phyloP scores from a whole-genome alignment of 257 asterid species.

The Apocynum venetum region DNA sequence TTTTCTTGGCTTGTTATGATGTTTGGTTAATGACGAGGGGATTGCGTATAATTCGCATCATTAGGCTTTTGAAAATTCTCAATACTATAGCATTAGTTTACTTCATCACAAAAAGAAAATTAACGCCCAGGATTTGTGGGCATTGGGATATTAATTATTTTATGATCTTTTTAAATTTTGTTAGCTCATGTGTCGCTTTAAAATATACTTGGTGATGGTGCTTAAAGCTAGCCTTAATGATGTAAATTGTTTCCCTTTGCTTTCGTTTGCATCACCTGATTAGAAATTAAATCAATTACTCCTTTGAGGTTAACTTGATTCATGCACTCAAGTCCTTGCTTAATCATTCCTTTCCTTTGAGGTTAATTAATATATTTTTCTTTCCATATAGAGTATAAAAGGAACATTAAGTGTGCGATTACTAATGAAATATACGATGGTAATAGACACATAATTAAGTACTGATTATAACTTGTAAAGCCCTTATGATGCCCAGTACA shows the following conservation, averaged over 20 bases:
- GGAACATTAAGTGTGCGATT: too few relatives aligned
- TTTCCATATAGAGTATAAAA: too few relatives aligned
- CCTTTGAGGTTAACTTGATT: not conserved
- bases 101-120: not conserved
- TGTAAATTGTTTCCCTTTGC: not conserved
- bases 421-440: not conserved
- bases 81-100: too few relatives aligned
- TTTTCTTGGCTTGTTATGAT: constrained; percentile 14
- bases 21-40: constrained; percentile 26
- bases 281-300: not conserved
- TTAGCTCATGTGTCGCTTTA: constrained; percentile 38
- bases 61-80: constrained; percentile 5
- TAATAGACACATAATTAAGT: not conserved
- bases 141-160: not conserved
- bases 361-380: not conserved
- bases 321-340: not conserved
- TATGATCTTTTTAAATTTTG: constrained; percentile 2
- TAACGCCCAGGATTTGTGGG: constrained; percentile 5
- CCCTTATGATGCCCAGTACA: not conserved
- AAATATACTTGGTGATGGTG: constrained; percentile 27
- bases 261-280: not conserved
- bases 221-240: constrained; percentile 26
- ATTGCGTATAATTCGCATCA: constrained; percentile 22
- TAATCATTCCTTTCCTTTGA: constrained; percentile 18
- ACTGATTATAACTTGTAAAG: not conserved